Evolutionary conservation across 106 monocot species (phyloP), one percentile per base, ranked within the genome.

Genomic region (Dendrobium nobile): DNA sequence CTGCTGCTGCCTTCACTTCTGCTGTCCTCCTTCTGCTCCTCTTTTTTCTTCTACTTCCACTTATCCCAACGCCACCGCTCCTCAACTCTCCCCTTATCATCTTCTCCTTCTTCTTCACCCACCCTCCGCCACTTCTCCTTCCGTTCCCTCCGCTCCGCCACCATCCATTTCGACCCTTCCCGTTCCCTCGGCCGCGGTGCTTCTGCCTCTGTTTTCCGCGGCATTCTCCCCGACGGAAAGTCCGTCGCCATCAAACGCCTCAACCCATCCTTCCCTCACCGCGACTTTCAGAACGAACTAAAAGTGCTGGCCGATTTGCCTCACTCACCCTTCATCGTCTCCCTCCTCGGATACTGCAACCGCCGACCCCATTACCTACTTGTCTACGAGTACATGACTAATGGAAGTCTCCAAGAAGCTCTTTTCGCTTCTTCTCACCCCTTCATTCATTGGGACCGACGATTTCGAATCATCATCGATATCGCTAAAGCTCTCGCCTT

Each of bases 201-300:
- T 77, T 87, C 87, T 73, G 87, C 88, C 78, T n/a, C 83, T 51
- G 91, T 91, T 82, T 89, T 86, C 81, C 88, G 77, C 73, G 93
- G 75, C 67, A 15, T 80, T 64, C 85, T 85, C 75, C 42, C 51
- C 65, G 78, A 76, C 54, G 61, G 65, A 26, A 87, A 89, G 79
- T 73, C 88, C 64, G 77, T 87, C 56, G 90, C 90, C 83, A 79
- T 93, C 74, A 90, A 90, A 75, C 79, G 77, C 47, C 73, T 91
- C 17, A 41, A 51, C 68, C 64, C 72, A 16, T 82, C 82, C 24
- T 45, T 37, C 65, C 31, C 81, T 78, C 56, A 80, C 28, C 82
- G 77, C 40, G 80, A 87, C 75, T 88, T 89, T 82, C 76, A 79
- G 67, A 90, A 90, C 80, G 89, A 89, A 84, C 77, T 88, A 59